Evolutionary conservation across 2,329 filamentous ascomycete species (phyloP), one percentile per base, ranked within the genome.

Genomic region (Cordyceps farinosa): DNA sequence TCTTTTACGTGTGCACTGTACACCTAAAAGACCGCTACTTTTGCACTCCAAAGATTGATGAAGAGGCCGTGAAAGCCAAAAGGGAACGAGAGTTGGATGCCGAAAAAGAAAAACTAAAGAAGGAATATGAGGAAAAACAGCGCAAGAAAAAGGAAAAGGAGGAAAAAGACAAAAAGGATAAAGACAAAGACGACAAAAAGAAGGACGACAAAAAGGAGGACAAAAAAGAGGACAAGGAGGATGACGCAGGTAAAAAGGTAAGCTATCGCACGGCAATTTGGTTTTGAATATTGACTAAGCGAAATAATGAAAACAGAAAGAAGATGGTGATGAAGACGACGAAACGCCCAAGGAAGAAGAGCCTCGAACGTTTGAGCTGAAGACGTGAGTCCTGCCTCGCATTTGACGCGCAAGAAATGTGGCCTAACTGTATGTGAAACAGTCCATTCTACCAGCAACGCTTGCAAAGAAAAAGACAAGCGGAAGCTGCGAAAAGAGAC

Each of bases 361-460:
- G 63, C 89, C 91, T 27, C 86, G 94, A 48, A 84, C 96, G 3
- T 99, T 95, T 77, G 86, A 90, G 67, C 80, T 97, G 64, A 90
- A 94, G 72, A 92, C 88, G 90, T 94, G 77, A 11, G 69, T 65
- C 58, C 40, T 61, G 51, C 29, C 2, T 34, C 3, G 6, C 10
- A 11, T 2, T 1, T 38, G 29, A 11, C 38, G 8, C n/a, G 48
- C 27, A 44, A 53, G 34, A 38, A 5, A 2, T 5, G 27, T 34
- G 13, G 59, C 29, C 54, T 47, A 45, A 36, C 44, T 29, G 29
- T 27, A 22, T 63, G 27, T 11, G 5, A 22, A 52, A 57, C 70
- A 95, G 91, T 69, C 84, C 87, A 32, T 97, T 99, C 76, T 96
- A 92, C 73, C 89, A 94, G 69, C 91, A 92, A 78, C 87, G 95